Base-by-base conservation (phyloP, 2,329 filamentous ascomycete species). In the Emmonsia crescens region DNA sequence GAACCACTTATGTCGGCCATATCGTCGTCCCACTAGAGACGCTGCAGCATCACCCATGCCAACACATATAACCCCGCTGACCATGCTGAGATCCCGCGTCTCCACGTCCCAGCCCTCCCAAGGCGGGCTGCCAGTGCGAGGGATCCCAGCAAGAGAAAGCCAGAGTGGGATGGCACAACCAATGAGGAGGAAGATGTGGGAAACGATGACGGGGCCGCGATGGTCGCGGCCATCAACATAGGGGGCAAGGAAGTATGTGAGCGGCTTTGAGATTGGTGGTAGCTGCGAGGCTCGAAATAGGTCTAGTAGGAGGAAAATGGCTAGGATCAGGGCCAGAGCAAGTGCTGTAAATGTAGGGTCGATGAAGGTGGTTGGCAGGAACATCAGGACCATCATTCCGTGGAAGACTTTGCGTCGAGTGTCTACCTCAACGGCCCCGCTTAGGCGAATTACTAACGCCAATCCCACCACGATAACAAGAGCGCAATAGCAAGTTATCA, bases 391-490 rank as follows among this genome's bases (percentile, higher is more conserved):
- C 89, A 97, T 97, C 82, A 93, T 96, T 67, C 95, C 95, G 74
- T 99, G 94, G 73, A 99, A 99, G 29, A 97, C 89, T 75, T 99
- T 99, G 58, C 94, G 86, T 57, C 94, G 85, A 1, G 94, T 99
- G 75, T 99, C 94, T 55, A 99, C 93, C 75, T 96, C 92, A 66
- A 89, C 92, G 57, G 89, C 79, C 2, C 85, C 79, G 48, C 88
- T 89, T 44, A 96, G 82, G 49, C 82, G 84, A 59, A 94, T 84
- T 8, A 96, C 89, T 3, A 89, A 80, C 10, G 85, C 76, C 42
- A 97, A 80, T 0, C 93, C 94, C 1, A 85, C 71, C 19, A 83
- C 72, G 19, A 97, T 82, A 60, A 95, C 84, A 3, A 75, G 67
- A 0, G 86, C 66, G 80, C 88, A 97, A 78, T 96, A 96, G 3